A percentile compares a stretch with the other conserved stretches of the same genome.
Evolutionary conservation across 2,329 filamentous ascomycete species (phyloP).

Genomic region (Scedosporium aurantiacum): DNA sequence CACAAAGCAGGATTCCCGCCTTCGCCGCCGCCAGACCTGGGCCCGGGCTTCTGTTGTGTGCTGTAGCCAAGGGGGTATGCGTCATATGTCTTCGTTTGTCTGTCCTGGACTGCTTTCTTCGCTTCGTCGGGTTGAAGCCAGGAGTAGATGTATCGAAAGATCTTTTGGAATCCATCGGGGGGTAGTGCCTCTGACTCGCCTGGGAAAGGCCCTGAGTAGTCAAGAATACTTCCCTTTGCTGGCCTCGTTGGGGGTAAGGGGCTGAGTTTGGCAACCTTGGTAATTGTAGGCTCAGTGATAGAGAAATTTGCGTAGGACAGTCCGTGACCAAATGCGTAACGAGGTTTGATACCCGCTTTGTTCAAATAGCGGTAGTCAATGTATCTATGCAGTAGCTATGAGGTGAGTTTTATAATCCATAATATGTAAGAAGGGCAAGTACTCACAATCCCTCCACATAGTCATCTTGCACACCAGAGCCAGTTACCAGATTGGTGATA

Average conservation of each 20-base stretch:
- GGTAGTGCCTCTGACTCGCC: conserved; percentile 43
- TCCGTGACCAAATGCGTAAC: conserved; percentile 79
- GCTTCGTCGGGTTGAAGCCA: conserved; percentile 40
- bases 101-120: conserved; percentile 26
- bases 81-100: conserved; percentile 38
- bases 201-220: conserved; percentile 40
- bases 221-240: conserved; percentile 27
- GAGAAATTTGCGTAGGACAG: conserved; percentile 70
- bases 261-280: conserved; percentile 31
- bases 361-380: conserved; percentile 89
- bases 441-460: conserved; percentile 60
- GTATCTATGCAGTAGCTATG: conserved; percentile 29
- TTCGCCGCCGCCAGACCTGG: conserved; percentile 56
- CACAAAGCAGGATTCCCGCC: conserved; percentile 59
- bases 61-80: conserved; percentile 57
- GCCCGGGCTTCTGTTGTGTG: conserved; percentile 28
- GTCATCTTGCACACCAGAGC: conserved; percentile 57
- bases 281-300: conserved; percentile 40
- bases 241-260: conserved; percentile 22
- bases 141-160: conserved; percentile 60
- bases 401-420: too few relatives aligned
- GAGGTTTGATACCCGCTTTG: conserved; percentile 59
- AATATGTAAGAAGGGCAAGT: neutral
- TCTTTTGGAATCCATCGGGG: conserved; percentile 44
- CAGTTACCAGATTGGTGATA: conserved; percentile 24